Base-by-base conservation (phyloP, 345 rosid genomes). In the Cochlearia excelsa region DNA sequence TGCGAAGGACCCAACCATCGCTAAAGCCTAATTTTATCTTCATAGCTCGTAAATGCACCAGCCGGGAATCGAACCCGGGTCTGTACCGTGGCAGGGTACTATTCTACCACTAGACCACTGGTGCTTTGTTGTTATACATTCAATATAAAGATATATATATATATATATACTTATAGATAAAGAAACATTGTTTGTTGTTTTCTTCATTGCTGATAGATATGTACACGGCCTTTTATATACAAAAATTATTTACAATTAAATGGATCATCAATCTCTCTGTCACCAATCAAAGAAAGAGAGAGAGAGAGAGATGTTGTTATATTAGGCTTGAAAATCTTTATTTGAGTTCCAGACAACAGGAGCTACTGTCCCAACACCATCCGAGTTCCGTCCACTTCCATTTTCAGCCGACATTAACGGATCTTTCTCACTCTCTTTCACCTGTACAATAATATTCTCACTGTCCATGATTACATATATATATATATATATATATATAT, bases 271-370 rank as follows among this genome's bases (percentile, higher is more conserved):
- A 16, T 16, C 23, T 16, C 23, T 16, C 23, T 16, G 0, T 16
- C 23, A 16, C 23, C 0, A 16, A 16, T 16, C 23, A 16, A 16
- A 16, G 23, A 16, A 16, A 16, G 23, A 16, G 23, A 16, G 23
- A 16, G 23, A 16, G 23, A 16, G 23, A 16, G 23, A 16, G 23
- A 16, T 16, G 23, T 16, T 16, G 0, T 16, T 16, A 16, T 46
- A 43, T 81, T 71, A 93, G 42, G 97, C 99, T 66, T 82, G 88
- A 59, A 87, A 75, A 65, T 94, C 99, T 81, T 90, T 90, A 80
- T 87, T 84, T 26, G 93, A 90, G 54, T 73, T 78, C 99, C 99
- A 90, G 44, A 71, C 82, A 10, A 71, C 82, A 10, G 97, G 90
- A 65, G 82, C 76, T 56, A 75, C 84, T 6, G 72, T 70, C 62